Percentiles rank a stretch among this genome's conserved stretches.
Conservation (phyloP, 75 land plant species). For the Cunninghamia lanceolata region DNA sequence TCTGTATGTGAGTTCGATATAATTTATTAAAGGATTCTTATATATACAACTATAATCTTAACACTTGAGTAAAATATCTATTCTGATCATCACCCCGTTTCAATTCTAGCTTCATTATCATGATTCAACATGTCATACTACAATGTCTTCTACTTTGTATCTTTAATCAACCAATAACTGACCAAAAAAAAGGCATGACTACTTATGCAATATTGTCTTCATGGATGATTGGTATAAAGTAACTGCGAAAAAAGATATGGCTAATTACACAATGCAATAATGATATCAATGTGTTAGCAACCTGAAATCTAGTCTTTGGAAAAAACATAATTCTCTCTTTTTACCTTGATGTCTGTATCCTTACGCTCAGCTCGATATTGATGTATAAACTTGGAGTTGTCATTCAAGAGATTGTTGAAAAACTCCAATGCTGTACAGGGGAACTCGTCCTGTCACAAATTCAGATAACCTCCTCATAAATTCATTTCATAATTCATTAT, state of each 20-base stretch:
- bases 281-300: neutral
- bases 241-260: neutral
- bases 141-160: neutral
- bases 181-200: neutral
- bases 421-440: slow-evolving; percentile 85
- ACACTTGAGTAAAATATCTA: neutral
- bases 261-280: neutral
- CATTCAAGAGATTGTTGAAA: slow-evolving; percentile 48
- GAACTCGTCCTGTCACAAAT: slow-evolving; percentile 58
- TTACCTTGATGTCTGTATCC: slow-evolving; percentile 75
- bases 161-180: neutral
- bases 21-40: neutral
- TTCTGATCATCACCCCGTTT: neutral
- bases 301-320: neutral
- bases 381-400: slow-evolving; percentile 69
- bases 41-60: neutral
- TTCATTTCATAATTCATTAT: neutral
- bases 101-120: neutral
- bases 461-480: neutral
- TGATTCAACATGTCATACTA: neutral
- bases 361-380: slow-evolving; percentile 58
- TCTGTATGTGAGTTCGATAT: neutral
- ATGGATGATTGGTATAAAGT: neutral
- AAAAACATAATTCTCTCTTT: neutral
- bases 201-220: too few relatives aligned